These are phyloP conservation scores for Papiliotrema flavescens DNA, from an alignment of 1,284 basidiomycete species.

Conservation along the genomic window DNA sequence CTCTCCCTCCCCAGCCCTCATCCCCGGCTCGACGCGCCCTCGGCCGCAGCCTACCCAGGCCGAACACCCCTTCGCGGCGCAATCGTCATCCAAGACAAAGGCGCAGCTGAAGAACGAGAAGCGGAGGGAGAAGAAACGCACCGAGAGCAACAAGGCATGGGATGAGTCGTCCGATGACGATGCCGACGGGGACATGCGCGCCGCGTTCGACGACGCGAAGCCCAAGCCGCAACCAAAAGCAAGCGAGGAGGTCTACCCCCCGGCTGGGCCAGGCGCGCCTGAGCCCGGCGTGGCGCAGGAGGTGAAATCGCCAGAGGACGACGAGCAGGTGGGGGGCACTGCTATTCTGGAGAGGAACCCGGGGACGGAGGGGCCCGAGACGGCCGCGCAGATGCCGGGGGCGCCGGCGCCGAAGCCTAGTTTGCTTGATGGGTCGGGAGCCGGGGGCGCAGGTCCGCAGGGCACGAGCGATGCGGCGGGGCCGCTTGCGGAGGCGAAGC, in stretches of 20 bases:
- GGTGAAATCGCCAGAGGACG: neutral
- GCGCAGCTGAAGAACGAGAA: conserved; percentile 74
- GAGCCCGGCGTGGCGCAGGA: neutral
- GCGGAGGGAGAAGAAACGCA: conserved; percentile 28
- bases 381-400: neutral
- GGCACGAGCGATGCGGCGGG: conserved; percentile 2
- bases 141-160: conserved; percentile 15
- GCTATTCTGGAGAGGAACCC: neutral
- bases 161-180: conserved; percentile 30
- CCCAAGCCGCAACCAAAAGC: neutral
- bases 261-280: neutral
- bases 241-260: neutral
- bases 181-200: conserved; percentile 23
- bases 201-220: conserved; percentile 20
- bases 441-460: neutral
- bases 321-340: neutral
- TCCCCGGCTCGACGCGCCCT: conserved; percentile 29
- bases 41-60: conserved; percentile 9
- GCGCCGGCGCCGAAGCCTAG: neutral
- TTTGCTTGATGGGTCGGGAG: too few species aligned
- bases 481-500: neutral
- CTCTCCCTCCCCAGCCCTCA: conserved; percentile 51
- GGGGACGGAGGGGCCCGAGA: neutral
- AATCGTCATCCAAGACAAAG: conserved; percentile 40
- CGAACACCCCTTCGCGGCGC: conserved; percentile 24